Evolutionary conservation across 331 rosid species (phyloP).

Genomic region (Ulmus americana): DNA sequence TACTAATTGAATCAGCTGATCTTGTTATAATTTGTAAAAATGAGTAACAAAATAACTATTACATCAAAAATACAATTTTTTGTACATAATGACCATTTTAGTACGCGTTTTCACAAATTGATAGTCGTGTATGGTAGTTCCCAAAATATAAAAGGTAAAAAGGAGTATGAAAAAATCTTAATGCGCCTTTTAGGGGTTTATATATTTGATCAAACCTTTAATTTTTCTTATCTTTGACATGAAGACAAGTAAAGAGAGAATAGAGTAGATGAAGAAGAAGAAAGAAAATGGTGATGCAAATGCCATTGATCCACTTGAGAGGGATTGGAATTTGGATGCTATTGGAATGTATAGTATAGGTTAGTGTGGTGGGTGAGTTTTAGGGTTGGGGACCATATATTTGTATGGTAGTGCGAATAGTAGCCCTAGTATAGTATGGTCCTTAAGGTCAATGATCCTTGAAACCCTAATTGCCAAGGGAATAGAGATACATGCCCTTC

Average conservation of each 20-base stretch:
- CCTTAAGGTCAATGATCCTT: neutral
- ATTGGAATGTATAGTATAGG: neutral
- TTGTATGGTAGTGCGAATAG: neutral
- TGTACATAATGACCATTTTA: too few relatives aligned
- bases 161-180: too few relatives aligned
- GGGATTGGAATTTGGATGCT: neutral
- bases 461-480: constrained; percentile 6
- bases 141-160: too few relatives aligned
- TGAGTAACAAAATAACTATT: too few relatives aligned
- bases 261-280: neutral
- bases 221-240: neutral
- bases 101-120: too few relatives aligned
- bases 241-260: neutral
- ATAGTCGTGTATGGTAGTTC: too few relatives aligned
- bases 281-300: neutral
- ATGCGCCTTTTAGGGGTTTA: neutral
- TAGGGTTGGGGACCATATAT: constrained; percentile 2
- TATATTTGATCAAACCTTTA: neutral
- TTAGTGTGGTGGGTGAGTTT: constrained; percentile 4
- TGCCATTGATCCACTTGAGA: neutral
- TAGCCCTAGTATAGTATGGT: constrained; percentile 13
- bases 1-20: too few relatives aligned
- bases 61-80: too few relatives aligned
- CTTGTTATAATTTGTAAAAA: too few relatives aligned
- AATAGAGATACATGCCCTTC: constrained; percentile 9